These are phyloP conservation scores for Fusarium veterinarium DNA, from an alignment of 2,329 filamentous ascomycete species.

Conservation along the genomic window DNA sequence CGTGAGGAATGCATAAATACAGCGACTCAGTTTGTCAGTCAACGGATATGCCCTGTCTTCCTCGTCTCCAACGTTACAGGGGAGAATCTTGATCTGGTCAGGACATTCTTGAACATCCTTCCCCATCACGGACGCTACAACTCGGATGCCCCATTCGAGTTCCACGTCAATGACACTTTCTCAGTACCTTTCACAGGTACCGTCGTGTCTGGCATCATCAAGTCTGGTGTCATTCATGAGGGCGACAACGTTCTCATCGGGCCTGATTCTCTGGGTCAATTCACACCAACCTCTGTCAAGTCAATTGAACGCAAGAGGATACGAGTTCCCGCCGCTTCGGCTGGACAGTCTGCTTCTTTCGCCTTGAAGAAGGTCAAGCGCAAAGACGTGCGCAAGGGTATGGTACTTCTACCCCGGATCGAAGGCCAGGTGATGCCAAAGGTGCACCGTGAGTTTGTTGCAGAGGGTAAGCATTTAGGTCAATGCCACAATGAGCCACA, in stretches of 20 bases:
- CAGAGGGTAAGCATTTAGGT: conserved; percentile 68
- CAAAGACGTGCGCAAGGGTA: conserved; percentile 95
- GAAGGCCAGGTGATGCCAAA: conserved; percentile 77
- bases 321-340: conserved; percentile 84
- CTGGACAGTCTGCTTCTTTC: conserved; percentile 93
- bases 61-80: conserved; percentile 98
- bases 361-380: conserved; percentile 87
- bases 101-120: conserved; percentile 93
- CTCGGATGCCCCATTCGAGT: conserved; percentile 87
- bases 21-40: conserved; percentile 93
- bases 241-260: conserved; percentile 92
- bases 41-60: conserved; percentile 96
- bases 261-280: conserved; percentile 90
- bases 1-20: conserved; percentile 94
- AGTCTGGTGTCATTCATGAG: conserved; percentile 85
- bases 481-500: neutral
- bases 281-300: conserved; percentile 85
- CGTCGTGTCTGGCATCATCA: conserved; percentile 94
- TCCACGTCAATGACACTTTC: conserved; percentile 97
- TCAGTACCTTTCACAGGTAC: conserved; percentile 97
- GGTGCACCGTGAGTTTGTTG: conserved; percentile 80
- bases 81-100: conserved; percentile 87
- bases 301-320: conserved; percentile 97
- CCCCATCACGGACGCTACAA: conserved; percentile 96
- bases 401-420: conserved; percentile 91